Percentiles rank a stretch among this genome's conserved stretches.
Conservation (phyloP, 2,329 filamentous ascomycete genomes). For the Thelonectria blattea region DNA sequence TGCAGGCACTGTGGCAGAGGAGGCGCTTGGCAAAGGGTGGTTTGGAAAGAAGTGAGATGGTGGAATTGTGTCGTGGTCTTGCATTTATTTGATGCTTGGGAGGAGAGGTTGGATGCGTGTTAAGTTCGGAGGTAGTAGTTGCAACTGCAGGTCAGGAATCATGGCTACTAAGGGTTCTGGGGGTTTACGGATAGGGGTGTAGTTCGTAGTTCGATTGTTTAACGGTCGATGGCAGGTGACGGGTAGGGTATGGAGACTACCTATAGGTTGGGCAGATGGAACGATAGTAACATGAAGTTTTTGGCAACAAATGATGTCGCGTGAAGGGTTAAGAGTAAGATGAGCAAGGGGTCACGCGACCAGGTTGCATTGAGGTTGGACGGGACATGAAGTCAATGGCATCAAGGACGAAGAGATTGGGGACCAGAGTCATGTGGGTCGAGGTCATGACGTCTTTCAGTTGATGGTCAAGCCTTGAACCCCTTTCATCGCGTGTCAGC, state of each 20-base stretch:
- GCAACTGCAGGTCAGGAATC: constrained; percentile 16
- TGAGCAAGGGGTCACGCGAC: too few relatives aligned
- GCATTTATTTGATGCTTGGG: constrained; percentile 27
- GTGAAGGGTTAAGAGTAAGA: background rate
- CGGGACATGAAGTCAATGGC: background rate
- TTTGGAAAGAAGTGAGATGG: constrained; percentile 28
- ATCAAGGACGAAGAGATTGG: background rate
- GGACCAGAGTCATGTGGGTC: background rate
- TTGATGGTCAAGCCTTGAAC: background rate
- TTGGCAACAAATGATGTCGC: background rate
- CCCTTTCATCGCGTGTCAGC: constrained; percentile 4
- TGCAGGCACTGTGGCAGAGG: background rate
- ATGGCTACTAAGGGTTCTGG: constrained; percentile 6
- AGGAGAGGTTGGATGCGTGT: constrained; percentile 32
- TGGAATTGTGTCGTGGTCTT: constrained; percentile 20
- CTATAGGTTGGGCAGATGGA: constrained; percentile 1
- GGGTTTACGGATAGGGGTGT: constrained; percentile 3
- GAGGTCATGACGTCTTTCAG: background rate
- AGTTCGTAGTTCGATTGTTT: constrained; percentile 11
- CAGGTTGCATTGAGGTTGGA: too few relatives aligned
- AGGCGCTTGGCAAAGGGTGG: background rate
- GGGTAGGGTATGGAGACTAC: constrained; percentile 8
- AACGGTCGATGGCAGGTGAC: constrained; percentile 9
- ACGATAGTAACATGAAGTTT: background rate
- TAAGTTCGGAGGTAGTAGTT: constrained; percentile 10